A percentile compares a stretch with the other conserved stretches of the same genome.
phyloP scores from a whole-genome alignment of 495 filamentous ascomycete species.

The Xylaria curta region DNA sequence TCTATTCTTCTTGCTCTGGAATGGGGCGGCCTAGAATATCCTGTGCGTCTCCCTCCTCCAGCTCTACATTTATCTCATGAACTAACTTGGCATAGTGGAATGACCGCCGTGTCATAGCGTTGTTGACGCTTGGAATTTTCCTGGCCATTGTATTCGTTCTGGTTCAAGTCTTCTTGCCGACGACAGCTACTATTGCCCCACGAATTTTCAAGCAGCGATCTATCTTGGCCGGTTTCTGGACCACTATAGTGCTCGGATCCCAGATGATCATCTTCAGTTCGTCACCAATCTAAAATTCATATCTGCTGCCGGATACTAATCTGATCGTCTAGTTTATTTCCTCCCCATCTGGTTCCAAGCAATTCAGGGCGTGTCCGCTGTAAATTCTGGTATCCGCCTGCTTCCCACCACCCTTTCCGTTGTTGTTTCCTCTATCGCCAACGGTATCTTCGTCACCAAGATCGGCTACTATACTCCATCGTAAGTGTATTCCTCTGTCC shows the following conservation, averaged over 20 bases:
- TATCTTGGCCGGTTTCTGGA: slow-evolving; percentile 60
- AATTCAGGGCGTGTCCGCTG: slow-evolving; percentile 61
- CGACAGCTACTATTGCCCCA: slow-evolving; percentile 73
- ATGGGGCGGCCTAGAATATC: slow-evolving; percentile 75
- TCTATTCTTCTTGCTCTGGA: slow-evolving; percentile 76
- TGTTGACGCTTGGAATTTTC: slow-evolving; percentile 67
- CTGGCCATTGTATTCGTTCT: slow-evolving; percentile 63
- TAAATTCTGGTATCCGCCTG: slow-evolving; percentile 56
- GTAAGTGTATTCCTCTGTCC: slow-evolving; percentile 8
- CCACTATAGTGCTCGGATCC: slow-evolving; percentile 56
- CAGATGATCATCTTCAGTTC: slow-evolving; percentile 66
- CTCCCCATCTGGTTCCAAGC: slow-evolving; percentile 75
- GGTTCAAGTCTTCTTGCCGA: slow-evolving; percentile 65
- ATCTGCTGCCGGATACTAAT: slow-evolving; percentile 56
- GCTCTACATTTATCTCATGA: neutral
- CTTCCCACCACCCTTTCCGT: slow-evolving; percentile 53
- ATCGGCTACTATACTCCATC: slow-evolving; percentile 69
- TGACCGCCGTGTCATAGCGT: slow-evolving; percentile 64
- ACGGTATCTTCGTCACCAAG: slow-evolving; percentile 53
- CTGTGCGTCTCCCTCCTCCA: slow-evolving; percentile 25
- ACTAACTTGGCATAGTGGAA: slow-evolving; percentile 51
- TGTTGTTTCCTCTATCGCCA: slow-evolving; percentile 44
- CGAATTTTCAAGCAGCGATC: slow-evolving; percentile 72
- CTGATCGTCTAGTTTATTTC: slow-evolving; percentile 58
- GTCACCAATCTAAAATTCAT: slow-evolving; percentile 52